A percentile compares a stretch with the other conserved stretches of the same genome.
Conservation (phyloP, 106 monocot genomes). For the Dendrobium catenatum region DNA sequence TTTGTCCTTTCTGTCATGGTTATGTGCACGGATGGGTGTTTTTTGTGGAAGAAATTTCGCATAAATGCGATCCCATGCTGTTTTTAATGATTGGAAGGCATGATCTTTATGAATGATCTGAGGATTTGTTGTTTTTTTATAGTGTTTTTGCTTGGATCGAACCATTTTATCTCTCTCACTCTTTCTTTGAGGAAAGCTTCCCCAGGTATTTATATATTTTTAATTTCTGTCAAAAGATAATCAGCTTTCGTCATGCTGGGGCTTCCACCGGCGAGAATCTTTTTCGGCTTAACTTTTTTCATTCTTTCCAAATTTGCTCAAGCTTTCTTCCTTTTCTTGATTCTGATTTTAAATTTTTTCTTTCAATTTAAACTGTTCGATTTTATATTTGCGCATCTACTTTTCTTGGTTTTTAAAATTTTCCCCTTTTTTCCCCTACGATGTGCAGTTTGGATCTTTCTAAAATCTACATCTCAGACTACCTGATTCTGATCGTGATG, state of each 20-base stretch:
- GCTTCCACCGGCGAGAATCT: background rate
- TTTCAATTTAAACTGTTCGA: background rate
- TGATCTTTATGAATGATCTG: background rate
- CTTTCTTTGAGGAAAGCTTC: too few species aligned
- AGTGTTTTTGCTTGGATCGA: background rate
- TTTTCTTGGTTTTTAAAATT: background rate
- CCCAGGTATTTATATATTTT: too few species aligned
- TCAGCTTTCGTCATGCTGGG: background rate
- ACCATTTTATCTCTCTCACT: too few species aligned
- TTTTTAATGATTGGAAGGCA: background rate
- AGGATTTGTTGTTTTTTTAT: background rate
- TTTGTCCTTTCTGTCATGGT: background rate
- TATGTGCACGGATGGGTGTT: background rate
- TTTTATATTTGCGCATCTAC: background rate
- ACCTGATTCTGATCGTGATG: background rate
- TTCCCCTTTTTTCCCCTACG: background rate
- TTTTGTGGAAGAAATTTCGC: background rate
- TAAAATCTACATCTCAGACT: background rate
- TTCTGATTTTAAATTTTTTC: background rate
- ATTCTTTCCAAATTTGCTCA: background rate
- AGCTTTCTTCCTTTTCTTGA: slow-evolving; percentile 3
- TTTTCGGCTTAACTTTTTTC: background rate
- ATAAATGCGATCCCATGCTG: background rate
- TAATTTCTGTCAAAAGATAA: background rate
- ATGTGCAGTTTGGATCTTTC: background rate